These are phyloP conservation scores for Melampsora americana DNA, from an alignment of 1,284 basidiomycete species.

Conservation along the genomic window DNA sequence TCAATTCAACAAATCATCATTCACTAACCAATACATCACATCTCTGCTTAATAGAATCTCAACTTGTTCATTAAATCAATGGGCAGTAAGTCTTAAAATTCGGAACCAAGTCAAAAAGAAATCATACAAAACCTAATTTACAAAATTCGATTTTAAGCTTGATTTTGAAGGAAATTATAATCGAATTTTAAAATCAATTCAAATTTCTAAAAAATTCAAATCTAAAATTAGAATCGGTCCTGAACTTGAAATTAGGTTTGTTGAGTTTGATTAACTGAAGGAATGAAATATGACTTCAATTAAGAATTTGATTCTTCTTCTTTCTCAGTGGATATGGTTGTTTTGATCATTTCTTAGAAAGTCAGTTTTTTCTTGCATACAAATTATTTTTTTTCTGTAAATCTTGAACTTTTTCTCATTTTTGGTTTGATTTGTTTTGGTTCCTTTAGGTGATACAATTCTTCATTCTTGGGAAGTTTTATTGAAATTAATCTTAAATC, in stretches of 20 bases:
- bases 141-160: not conserved
- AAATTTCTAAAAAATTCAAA: conserved; percentile 79
- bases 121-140: not conserved
- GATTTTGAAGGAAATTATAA: conserved; percentile 59
- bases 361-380: not conserved
- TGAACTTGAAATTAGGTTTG: conserved; percentile 93
- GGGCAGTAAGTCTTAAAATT: conserved; percentile 42
- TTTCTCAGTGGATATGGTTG: conserved; percentile 79
- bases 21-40: not conserved
- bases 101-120: not conserved
- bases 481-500: conserved; percentile 74
- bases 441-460: conserved; percentile 67
- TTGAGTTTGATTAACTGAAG: conserved; percentile 44
- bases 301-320: conserved; percentile 19
- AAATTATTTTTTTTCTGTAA: not conserved
- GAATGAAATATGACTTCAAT: not conserved
- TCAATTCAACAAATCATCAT: not conserved
- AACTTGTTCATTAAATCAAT: conserved; percentile 42
- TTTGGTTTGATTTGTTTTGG: too few species aligned
- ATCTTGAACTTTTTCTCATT: too few species aligned
- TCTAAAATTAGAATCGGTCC: conserved; percentile 93
- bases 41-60: conserved; percentile 1
- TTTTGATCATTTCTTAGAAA: conserved; percentile 86
- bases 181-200: conserved; percentile 83
- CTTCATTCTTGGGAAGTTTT: conserved; percentile 96